Evolutionary conservation across 1,284 basidiomycete species (phyloP), one percentile per base, ranked within the genome.

Genomic region (Rhodotorula sp.): DNA sequence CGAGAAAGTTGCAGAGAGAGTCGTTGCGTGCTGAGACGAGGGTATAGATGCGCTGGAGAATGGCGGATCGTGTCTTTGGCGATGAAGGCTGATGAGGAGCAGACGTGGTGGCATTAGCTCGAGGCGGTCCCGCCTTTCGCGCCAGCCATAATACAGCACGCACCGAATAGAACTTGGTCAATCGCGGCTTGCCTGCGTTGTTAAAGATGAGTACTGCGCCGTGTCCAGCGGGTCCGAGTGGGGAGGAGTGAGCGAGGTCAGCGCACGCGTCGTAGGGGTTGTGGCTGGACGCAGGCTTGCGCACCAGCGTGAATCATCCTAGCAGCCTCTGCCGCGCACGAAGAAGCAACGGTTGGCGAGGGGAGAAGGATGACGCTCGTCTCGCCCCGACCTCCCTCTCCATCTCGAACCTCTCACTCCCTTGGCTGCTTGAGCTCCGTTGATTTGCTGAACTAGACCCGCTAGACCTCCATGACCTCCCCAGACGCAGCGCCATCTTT

Each of bases 161-260:
- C 20, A 69, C 71, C 5, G 79, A 77, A 83, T 96, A 99, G 86
- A 97, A 99, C 82, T 97, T 98, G 75, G 92, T 91, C 67, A 99
- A 83, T 58, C 96, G 88, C 18, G 96, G 88, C 71, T 95, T 88
- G 55, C 93, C 94, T 73, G 87, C 87, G 59, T 88, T 93, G 81
- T 91, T 94, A 84, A 91, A 75, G 69, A 75, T 75, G 48, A 75
- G 63, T 13, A 73, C 71, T 67, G 68, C n/a, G 18, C 18, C 9
- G n/a, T 4, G 24, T 15, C 1, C 22, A 22, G 53, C 8, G 48
- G 16, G n/a, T 16, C 28, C 28, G 59, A 40, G 58, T 59, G 63
- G 37, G 30, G 44, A 28, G 48, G 59, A 20, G 8, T 24, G 11
- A 28, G 37, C 24, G 30, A 26, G n/a, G n/a, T n/a, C 31, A 48